Percentiles rank a stretch among this genome's conserved stretches.
Conservation (phyloP, 495 filamentous ascomycete genomes). For the Pyrenula massariospora region DNA sequence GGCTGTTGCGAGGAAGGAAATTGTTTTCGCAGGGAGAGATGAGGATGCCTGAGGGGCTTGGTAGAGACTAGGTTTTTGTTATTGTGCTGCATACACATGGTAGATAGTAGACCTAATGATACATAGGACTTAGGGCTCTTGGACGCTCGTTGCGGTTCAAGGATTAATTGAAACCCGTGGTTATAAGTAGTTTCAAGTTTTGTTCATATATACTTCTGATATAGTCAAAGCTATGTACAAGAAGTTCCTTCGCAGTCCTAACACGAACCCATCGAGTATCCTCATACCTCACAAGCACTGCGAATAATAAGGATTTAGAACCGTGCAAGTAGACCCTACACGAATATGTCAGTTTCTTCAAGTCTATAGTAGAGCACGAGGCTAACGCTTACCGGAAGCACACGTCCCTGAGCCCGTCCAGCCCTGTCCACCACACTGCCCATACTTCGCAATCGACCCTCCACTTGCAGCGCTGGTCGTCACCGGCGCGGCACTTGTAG, state of each 20-base stretch:
- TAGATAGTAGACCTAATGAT: too few species aligned
- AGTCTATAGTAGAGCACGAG: background rate
- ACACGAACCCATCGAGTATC: too few species aligned
- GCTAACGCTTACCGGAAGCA: background rate
- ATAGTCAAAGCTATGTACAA: too few species aligned
- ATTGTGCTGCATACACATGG: too few species aligned
- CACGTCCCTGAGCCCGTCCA: background rate
- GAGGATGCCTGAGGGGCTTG: conserved; percentile 42
- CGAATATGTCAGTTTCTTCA: background rate
- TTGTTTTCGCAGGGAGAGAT: conserved; percentile 52
- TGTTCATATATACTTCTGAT: too few species aligned
- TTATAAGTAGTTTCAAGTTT: too few species aligned
- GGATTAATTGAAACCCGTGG: too few species aligned
- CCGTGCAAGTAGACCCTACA: background rate
- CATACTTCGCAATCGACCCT: background rate
- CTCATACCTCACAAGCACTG: background rate
- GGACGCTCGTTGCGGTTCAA: too few species aligned
- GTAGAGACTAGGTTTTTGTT: too few species aligned
- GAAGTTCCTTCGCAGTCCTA: too few species aligned
- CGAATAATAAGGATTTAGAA: background rate
- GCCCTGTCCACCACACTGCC: background rate
- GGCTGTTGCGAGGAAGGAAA: conserved; percentile 40
- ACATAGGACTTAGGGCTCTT: too few species aligned
- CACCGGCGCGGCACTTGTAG: background rate
- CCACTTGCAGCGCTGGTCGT: background rate